Conservation (phyloP, 345 rosid species). For the Linum usitatissimum region DNA sequence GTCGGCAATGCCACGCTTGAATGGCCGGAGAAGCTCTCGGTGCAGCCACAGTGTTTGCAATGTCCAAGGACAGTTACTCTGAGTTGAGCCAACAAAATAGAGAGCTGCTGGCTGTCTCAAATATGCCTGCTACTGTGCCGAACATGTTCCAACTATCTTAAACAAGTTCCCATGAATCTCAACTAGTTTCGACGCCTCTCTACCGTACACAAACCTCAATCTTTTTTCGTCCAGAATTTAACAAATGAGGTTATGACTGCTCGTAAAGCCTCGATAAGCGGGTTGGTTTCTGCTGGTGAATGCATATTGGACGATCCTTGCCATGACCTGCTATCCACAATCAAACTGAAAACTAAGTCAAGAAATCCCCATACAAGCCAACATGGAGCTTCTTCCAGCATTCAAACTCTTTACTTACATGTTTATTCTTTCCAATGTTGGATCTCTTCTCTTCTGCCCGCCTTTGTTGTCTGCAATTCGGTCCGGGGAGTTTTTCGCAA, state of each 20-base stretch:
- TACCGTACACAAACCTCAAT: constrained; percentile 9
- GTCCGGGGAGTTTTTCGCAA: constrained; percentile 11
- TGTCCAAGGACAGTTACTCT: too few relatives aligned
- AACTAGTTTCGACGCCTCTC: too few relatives aligned
- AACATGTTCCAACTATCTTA: too few relatives aligned
- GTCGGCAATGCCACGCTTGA: too few relatives aligned
- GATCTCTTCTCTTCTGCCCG: constrained; percentile 30
- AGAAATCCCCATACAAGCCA: neutral
- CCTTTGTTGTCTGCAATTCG: constrained; percentile 17
- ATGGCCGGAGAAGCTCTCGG: too few relatives aligned
- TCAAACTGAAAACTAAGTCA: constrained; percentile 1
- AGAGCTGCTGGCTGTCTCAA: too few relatives aligned
- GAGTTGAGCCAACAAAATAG: too few relatives aligned
- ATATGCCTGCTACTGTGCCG: too few relatives aligned
- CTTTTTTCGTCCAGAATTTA: constrained; percentile 61
- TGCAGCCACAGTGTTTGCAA: too few relatives aligned
- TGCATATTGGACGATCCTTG: constrained; percentile 31
- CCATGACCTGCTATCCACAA: constrained; percentile 64
- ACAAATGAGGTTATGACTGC: constrained; percentile 44
- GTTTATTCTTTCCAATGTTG: constrained; percentile 54
- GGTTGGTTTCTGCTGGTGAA: constrained; percentile 30
- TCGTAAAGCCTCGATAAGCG: constrained; percentile 41
- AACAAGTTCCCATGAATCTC: too few relatives aligned
- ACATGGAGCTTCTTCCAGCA: neutral
- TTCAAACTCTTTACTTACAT: constrained; percentile 40